Conservation (phyloP, 192 early-diverging fungal species). For the Glomus cerebriforme region DNA sequence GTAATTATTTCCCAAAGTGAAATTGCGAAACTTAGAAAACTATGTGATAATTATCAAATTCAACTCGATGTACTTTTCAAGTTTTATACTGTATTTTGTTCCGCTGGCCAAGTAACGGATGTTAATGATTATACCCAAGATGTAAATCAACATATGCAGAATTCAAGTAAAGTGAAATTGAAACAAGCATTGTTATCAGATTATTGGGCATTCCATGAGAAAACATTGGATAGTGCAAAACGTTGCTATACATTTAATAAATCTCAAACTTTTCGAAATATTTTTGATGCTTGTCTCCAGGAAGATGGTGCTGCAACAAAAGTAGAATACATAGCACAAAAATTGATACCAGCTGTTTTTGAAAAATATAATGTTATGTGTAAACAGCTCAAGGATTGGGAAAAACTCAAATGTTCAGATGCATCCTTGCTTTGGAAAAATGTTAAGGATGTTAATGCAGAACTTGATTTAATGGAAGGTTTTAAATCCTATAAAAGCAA, state of each 20-base stretch:
- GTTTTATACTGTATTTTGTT: background rate
- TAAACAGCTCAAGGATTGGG: background rate
- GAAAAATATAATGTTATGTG: background rate
- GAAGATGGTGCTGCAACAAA: background rate
- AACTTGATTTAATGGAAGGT: constrained; percentile 11
- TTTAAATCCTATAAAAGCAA: too few species aligned
- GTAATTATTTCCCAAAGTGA: background rate
- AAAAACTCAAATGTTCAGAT: background rate
- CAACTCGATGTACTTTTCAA: background rate
- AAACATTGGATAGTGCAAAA: background rate
- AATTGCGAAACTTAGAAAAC: background rate
- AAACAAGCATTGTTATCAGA: background rate
- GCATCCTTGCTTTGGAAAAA: constrained; percentile 13
- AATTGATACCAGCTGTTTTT: background rate
- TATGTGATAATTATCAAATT: background rate
- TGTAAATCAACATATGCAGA: background rate
- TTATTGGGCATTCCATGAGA: background rate
- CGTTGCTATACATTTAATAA: background rate
- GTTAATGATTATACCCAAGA: background rate
- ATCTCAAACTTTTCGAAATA: constrained; percentile 12
- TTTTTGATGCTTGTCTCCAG: background rate
- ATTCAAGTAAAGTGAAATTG: background rate
- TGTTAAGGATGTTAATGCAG: background rate
- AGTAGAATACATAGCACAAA: background rate
- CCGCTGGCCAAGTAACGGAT: background rate